phyloP scores from a whole-genome alignment of 2,329 filamentous ascomycete genomes.

The Dactylonectria estremocensis region DNA sequence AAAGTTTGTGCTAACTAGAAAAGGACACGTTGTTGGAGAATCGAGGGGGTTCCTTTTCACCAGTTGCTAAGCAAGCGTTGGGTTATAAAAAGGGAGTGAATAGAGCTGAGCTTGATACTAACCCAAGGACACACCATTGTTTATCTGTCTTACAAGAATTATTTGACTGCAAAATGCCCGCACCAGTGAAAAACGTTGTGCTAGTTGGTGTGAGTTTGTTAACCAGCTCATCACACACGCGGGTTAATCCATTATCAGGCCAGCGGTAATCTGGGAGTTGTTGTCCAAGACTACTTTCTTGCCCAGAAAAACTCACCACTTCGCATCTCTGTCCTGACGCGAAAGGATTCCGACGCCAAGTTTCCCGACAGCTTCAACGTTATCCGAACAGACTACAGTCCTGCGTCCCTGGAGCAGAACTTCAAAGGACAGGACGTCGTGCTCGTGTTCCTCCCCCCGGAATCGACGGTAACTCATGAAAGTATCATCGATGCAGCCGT shows the following conservation, averaged over 20 bases:
- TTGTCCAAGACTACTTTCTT: constrained; percentile 19
- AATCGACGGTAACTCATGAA: constrained; percentile 12
- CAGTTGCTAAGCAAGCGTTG: not conserved
- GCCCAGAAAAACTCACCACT: constrained; percentile 9
- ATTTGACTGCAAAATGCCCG: constrained; percentile 10
- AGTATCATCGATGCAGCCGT: constrained; percentile 20
- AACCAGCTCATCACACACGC: not conserved
- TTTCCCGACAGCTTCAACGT: constrained; percentile 14
- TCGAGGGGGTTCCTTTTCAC: not conserved
- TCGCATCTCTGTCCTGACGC: constrained; percentile 14
- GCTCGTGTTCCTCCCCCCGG: constrained; percentile 18
- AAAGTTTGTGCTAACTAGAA: not conserved
- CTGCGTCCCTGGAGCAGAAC: constrained; percentile 13
- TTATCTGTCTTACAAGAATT: not conserved
- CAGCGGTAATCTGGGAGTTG: constrained; percentile 14
- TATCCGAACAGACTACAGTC: constrained; percentile 19
- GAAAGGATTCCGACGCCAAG: constrained; percentile 8
- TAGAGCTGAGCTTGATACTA: not conserved
- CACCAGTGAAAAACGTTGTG: constrained; percentile 16
- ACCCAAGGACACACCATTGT: not conserved
- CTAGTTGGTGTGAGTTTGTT: constrained; percentile 17
- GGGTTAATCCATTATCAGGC: constrained; percentile 1
- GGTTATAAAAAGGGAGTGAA: not conserved
- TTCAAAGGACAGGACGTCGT: constrained; percentile 18
- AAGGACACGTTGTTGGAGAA: not conserved